These are phyloP conservation scores for Ascobolus immersus DNA, from an alignment of 495 filamentous ascomycete genomes.

Conservation along the genomic window DNA sequence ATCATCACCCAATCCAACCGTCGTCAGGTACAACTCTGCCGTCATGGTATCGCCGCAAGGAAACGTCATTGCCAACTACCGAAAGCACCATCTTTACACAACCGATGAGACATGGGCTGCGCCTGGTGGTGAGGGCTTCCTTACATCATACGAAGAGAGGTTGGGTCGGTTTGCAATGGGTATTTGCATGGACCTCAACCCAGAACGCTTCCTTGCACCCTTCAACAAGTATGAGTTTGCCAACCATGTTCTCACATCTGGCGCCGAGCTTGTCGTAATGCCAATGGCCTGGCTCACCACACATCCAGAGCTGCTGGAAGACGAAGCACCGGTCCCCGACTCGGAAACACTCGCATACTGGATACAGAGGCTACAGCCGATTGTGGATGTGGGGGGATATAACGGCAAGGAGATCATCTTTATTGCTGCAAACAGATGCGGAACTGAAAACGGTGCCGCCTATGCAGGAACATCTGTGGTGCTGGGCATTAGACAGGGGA, in stretches of 20 bases:
- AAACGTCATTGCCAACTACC: conserved; percentile 51
- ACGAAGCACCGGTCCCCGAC: conserved; percentile 29
- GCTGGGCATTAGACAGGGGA: conserved; percentile 41
- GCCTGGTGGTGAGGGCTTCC: conserved; percentile 44
- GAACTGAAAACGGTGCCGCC: conserved; percentile 35
- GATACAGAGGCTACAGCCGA: conserved; percentile 55
- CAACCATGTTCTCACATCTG: conserved; percentile 38
- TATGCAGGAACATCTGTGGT: conserved; percentile 79
- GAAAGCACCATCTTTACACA: conserved; percentile 73
- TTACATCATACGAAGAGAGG: conserved; percentile 22
- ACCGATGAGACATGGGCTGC: conserved; percentile 79
- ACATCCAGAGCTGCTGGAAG: conserved; percentile 18
- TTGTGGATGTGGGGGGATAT: conserved; percentile 29
- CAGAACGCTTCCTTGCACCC: conserved; percentile 20
- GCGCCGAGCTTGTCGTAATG: conserved; percentile 48
- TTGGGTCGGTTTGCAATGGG: conserved; percentile 48
- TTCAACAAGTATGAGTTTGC: conserved; percentile 69
- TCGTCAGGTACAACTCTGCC: conserved; percentile 53
- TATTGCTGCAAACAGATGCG: conserved; percentile 61
- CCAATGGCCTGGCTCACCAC: conserved; percentile 73
- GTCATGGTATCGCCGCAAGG: conserved; percentile 53
- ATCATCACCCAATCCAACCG: conserved; percentile 16
- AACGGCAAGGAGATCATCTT: conserved; percentile 40
- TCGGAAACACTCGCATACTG: conserved; percentile 68
- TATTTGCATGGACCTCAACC: conserved; percentile 63